These are phyloP conservation scores for Ceratobasidium sp. DNA, from an alignment of 1,284 basidiomycete genomes.

Conservation along the genomic window DNA sequence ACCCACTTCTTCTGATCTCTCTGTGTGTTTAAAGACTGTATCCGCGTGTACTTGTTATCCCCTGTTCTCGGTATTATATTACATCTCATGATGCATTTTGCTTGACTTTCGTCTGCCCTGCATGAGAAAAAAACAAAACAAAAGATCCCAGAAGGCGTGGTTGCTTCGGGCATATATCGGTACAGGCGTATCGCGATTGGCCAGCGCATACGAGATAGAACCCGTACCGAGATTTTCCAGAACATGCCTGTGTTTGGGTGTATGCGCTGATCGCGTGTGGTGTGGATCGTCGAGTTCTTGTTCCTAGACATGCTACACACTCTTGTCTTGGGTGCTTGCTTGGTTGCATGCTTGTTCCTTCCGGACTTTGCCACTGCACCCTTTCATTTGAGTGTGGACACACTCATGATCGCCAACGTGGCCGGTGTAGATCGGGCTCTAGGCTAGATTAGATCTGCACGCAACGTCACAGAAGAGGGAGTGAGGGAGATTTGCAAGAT, in stretches of 20 bases:
- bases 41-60: conserved; percentile 27
- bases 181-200: background rate
- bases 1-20: background rate
- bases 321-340: too few relatives aligned
- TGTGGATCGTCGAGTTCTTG: background rate
- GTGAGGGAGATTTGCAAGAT: too few relatives aligned
- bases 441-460: background rate
- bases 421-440: background rate
- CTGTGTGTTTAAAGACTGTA: conserved; percentile 1
- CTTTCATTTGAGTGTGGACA: background rate
- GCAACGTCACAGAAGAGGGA: too few relatives aligned
- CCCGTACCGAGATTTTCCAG: background rate
- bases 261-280: background rate
- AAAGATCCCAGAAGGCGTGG: too few relatives aligned
- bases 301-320: too few relatives aligned
- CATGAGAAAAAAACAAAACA: background rate
- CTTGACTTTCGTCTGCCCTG: background rate
- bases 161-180: background rate
- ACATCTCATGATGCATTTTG: conserved; percentile 3
- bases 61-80: conserved; percentile 19
- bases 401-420: background rate
- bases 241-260: background rate
- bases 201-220: background rate
- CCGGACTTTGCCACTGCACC: too few relatives aligned
- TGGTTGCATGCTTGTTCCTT: background rate